Conservation (phyloP, 2,329 filamentous ascomycete species). For the Triangularia verruculosa region DNA sequence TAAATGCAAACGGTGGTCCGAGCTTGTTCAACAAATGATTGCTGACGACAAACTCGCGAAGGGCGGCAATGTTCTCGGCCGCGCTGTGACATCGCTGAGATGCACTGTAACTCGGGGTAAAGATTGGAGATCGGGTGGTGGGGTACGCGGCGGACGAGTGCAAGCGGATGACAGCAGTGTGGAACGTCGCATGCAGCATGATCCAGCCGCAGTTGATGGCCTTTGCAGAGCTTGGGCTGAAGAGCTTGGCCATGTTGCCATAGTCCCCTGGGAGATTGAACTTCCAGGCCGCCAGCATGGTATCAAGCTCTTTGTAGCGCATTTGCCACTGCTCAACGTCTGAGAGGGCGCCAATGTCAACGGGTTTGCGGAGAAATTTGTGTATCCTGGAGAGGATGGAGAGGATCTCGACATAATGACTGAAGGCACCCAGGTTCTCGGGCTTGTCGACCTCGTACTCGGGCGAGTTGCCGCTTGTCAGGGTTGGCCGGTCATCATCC, state of each 20-base stretch:
- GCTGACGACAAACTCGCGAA: slow-evolving; percentile 74
- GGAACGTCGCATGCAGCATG: slow-evolving; percentile 87
- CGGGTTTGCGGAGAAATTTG: slow-evolving; percentile 81
- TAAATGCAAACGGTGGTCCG: slow-evolving; percentile 88
- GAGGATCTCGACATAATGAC: slow-evolving; percentile 85
- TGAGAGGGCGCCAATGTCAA: slow-evolving; percentile 78
- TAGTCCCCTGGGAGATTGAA: slow-evolving; percentile 79
- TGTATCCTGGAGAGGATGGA: slow-evolving; percentile 86
- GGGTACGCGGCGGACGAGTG: slow-evolving; percentile 93
- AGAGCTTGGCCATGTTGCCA: slow-evolving; percentile 76
- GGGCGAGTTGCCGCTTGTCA: slow-evolving; percentile 29
- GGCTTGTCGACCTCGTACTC: slow-evolving; percentile 67
- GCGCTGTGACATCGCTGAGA: slow-evolving; percentile 79
- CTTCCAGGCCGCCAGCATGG: slow-evolving; percentile 77
- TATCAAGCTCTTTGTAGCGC: slow-evolving; percentile 81
- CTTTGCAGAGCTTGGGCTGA: slow-evolving; percentile 66
- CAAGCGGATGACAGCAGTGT: slow-evolving; percentile 83
- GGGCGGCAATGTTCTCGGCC: slow-evolving; percentile 75
- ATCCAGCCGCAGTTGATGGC: slow-evolving; percentile 79
- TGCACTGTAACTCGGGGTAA: slow-evolving; percentile 83
- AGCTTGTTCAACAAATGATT: slow-evolving; percentile 75
- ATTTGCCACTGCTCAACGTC: slow-evolving; percentile 90
- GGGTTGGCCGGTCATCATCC: slow-evolving; percentile 36
- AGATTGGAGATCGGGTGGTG: slow-evolving; percentile 82
- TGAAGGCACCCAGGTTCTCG: slow-evolving; percentile 82